Evolutionary conservation across 1,284 basidiomycete genomes (phyloP), one percentile per base, ranked within the genome.

Genomic region (Neonothopanus nambi): DNA sequence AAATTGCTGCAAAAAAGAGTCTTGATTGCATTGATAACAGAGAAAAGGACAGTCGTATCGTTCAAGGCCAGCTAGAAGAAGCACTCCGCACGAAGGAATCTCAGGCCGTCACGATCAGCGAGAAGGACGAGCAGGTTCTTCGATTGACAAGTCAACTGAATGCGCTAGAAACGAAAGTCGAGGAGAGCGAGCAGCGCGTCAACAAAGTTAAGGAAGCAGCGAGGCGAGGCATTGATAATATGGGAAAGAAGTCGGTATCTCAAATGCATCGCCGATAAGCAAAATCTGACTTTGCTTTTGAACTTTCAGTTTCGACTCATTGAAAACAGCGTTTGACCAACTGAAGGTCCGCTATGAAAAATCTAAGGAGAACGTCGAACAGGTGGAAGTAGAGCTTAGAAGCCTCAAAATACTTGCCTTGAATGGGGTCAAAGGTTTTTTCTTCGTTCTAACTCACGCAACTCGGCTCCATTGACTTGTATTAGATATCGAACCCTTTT

Each of bases 401-500:
- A 43, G 59, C 55, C 2, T 43, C 37, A 35, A 59, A 61, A 11
- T 49, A 36, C 24, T 48, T 57, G 26, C 56, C 35, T 38, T 23
- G 8, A 42, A 56, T 21, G 28, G 42, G 20, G 12, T 57, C 15
- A 50, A 54, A 38, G 51, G 55, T 51, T 11, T 23, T 15, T 26
- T 23, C 1, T 17, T 30, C 30, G 23, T 18, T 24, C 17, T 41
- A 28, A 21, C 26, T 41, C 17, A 28, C 28, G 40, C 24, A 37
- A 21, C 28, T 54, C 47, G 3, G 36, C 37, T 52, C 28, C 24
- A 46, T 48, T 5, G n/a, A 24, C n/a, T n/a, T n/a, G n/a, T n/a
- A 33, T 11, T 54, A 70, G 69, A 61, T 9, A 59, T 73, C 13
- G 63, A 73, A 52, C 64, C 69, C 13, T 63, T 69, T 37, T 55